Conservation (phyloP, 73 alveolate genomes). For the Effrenium voratum region DNA sequence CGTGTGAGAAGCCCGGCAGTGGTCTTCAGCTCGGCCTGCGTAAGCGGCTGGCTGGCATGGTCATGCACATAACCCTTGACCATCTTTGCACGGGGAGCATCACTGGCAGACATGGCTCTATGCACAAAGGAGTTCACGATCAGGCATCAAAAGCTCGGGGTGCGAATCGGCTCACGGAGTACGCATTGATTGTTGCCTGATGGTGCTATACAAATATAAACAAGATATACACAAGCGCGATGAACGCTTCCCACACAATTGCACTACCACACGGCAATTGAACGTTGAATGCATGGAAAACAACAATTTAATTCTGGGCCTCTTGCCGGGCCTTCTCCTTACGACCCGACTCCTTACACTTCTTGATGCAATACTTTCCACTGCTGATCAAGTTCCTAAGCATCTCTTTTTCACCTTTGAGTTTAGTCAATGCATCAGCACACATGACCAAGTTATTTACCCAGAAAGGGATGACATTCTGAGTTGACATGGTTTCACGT, state of each 20-base stretch:
- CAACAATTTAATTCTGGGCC: not conserved
- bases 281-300: too few relatives aligned
- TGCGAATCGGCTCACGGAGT: not conserved
- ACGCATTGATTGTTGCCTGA: not conserved
- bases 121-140: too few relatives aligned
- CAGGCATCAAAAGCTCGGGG: not conserved
- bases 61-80: too few relatives aligned
- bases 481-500: not conserved
- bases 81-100: too few relatives aligned
- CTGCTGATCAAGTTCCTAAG: not conserved
- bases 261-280: too few relatives aligned
- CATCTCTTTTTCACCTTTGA: not conserved
- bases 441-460: not conserved
- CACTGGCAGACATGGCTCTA: too few relatives aligned
- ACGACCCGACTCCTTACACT: slow-evolving; percentile 10
- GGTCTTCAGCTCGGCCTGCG: not conserved
- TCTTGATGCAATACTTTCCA: not conserved
- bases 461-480: not conserved
- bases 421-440: not conserved
- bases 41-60: not conserved
- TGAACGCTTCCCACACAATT: too few relatives aligned
- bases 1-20: not conserved
- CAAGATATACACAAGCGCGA: too few relatives aligned
- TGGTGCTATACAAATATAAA: not conserved
- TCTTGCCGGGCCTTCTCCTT: slow-evolving; percentile 9